Evolutionary conservation across 1,284 basidiomycete species (phyloP).

Genomic region (Testicularia cyperi): DNA sequence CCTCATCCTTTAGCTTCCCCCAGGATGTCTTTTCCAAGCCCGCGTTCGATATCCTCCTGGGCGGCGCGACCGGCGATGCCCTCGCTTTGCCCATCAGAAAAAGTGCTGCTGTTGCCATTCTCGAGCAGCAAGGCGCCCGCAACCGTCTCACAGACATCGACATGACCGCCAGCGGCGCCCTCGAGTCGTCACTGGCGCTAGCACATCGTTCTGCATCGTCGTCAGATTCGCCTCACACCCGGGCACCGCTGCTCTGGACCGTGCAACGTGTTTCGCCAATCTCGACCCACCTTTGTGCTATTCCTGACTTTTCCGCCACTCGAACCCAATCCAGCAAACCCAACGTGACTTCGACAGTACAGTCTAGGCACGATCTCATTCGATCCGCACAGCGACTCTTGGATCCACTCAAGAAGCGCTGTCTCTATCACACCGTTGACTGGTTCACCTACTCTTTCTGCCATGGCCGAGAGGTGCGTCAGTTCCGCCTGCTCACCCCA

Average conservation of each 20-base stretch:
- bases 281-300: constrained; percentile 29
- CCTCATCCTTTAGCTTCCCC: constrained; percentile 25
- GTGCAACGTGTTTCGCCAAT: constrained; percentile 16
- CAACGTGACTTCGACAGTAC: neutral
- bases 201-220: neutral
- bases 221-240: too few relatives aligned
- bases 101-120: constrained; percentile 12
- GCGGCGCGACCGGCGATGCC: neutral
- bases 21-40: constrained; percentile 38
- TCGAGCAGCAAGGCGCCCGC: constrained; percentile 18
- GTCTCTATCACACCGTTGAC: constrained; percentile 48
- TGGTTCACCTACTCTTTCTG: constrained; percentile 57
- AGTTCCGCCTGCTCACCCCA: constrained; percentile 38
- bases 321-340: neutral
- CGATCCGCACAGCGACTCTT: constrained; percentile 25
- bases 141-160: neutral
- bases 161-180: too few relatives aligned
- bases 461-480: constrained; percentile 41
- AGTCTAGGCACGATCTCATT: constrained; percentile 13
- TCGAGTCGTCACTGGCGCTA: constrained; percentile 11
- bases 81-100: constrained; percentile 14
- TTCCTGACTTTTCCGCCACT: constrained; percentile 23
- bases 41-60: constrained; percentile 17
- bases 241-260: constrained; percentile 3
- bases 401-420: constrained; percentile 41